Base-by-base conservation (phyloP, 78 protist species). In the Bodo saltans region DNA sequence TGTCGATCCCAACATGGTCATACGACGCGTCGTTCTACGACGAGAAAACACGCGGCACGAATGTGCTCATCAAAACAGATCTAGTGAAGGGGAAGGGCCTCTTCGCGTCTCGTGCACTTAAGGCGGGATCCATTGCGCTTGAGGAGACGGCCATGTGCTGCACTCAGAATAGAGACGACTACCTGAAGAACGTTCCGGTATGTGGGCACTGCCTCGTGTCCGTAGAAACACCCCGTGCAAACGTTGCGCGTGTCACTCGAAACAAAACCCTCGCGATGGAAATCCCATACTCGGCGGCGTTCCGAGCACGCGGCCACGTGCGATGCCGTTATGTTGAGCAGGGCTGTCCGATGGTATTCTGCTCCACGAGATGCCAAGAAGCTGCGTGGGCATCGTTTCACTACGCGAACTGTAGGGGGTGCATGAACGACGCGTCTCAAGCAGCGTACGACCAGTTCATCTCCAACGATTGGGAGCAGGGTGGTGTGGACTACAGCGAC, bases 31-130 rank as follows among this genome's bases (percentile, higher is more conserved):
- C 33, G n/a, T 68, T 47, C 40, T 23, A 78, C 30, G 38, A 72
- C 79, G 23, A 52, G 23, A 68, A 89, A 30, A 92, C 79, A 8
- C 95, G 91, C 74, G 94, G 88, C 74, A 42, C 71, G 8, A 8
- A 8, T 8, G 8, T 47, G 17, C n/a, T 23, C n/a, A 47, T 47
- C 60, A 8, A 17, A 17, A 47, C 60, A 8, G 60, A 47, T 17
- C 60, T 17, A 47, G 60, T 47, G n/a, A 47, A 47, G 17, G 60
- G 60, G n/a, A 47, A 47, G 60, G 60, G 60, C n/a, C 60, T 47
- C n/a, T 47, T 47, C 60, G 60, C 60, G n/a, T 23, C 60, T 8
- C 8, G 17, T 8, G 60, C 8, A 8, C 8, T 47, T 17, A 23
- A 8, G n/a, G 60, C 8, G 60, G 60, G 60, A 47, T 23, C 8